These are phyloP conservation scores for Zygosaccharomyces sapae DNA, from an alignment of 1,139 yeast species.

Conservation along the genomic window DNA sequence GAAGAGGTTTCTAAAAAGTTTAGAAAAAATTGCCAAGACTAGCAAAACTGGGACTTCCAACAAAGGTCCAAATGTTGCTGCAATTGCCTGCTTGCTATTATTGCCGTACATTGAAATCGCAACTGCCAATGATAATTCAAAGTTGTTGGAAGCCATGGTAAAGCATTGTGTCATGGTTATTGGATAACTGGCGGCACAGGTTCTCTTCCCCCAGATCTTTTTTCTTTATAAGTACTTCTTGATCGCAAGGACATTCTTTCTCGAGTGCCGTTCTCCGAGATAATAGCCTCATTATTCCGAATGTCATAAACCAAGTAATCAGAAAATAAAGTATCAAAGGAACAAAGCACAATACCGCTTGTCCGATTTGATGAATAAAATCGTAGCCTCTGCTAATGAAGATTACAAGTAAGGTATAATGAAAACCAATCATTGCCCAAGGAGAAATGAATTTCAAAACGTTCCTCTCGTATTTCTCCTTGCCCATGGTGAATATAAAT, in stretches of 20 bases:
- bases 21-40: slow-evolving; percentile 43
- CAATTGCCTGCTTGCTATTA: slow-evolving; percentile 52
- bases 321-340: slow-evolving; percentile 50
- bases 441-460: slow-evolving; percentile 46
- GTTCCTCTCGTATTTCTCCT: slow-evolving; percentile 34
- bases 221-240: slow-evolving; percentile 15
- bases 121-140: slow-evolving; percentile 52
- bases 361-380: slow-evolving; percentile 47
- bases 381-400: slow-evolving; percentile 53
- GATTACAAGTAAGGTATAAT: slow-evolving; percentile 51
- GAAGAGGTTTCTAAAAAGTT: slow-evolving; percentile 31
- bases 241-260: slow-evolving; percentile 42
- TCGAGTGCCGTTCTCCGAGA: slow-evolving; percentile 14
- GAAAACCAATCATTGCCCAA: slow-evolving; percentile 49
- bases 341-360: slow-evolving; percentile 49
- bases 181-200: slow-evolving; percentile 43
- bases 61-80: slow-evolving; percentile 59
- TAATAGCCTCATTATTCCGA: slow-evolving; percentile 40
- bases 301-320: slow-evolving; percentile 47
- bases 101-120: slow-evolving; percentile 53
- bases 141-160: slow-evolving; percentile 57
- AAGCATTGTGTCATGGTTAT: slow-evolving; percentile 50
- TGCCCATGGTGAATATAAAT: slow-evolving; percentile 30
- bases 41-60: slow-evolving; percentile 53
- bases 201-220: slow-evolving; percentile 25